Conservation (phyloP, 495 filamentous ascomycete species). For the Penicillium psychrofluorescens region DNA sequence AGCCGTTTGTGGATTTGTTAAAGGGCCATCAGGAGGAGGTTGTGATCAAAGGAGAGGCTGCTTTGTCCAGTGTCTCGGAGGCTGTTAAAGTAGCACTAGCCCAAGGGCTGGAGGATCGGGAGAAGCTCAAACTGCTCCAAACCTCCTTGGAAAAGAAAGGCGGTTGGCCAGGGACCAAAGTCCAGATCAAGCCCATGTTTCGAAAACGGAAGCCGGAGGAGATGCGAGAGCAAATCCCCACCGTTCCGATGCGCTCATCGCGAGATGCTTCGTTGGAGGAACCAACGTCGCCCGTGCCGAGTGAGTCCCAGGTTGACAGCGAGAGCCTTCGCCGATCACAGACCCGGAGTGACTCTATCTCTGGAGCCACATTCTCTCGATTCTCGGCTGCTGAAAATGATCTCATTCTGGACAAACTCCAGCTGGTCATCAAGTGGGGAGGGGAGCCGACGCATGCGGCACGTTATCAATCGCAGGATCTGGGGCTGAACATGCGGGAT, state of each 20-base stretch:
- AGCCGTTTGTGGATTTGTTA: conserved; percentile 88
- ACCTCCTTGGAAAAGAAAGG: conserved; percentile 88
- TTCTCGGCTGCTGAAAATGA: conserved; percentile 86
- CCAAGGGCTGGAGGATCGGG: conserved; percentile 71
- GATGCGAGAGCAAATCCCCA: conserved; percentile 21
- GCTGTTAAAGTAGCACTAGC: conserved; percentile 74
- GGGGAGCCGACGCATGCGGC: conserved; percentile 97
- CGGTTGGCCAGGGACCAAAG: conserved; percentile 90
- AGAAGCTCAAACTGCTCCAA: conserved; percentile 75
- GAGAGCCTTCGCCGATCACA: conserved; percentile 33
- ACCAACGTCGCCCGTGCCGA: conserved; percentile 11
- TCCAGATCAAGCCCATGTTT: conserved; percentile 99
- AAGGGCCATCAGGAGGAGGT: conserved; percentile 96
- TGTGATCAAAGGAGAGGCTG: conserved; percentile 83
- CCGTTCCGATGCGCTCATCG: background rate
- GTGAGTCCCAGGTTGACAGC: conserved; percentile 11
- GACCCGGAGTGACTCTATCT: conserved; percentile 70
- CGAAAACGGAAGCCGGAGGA: conserved; percentile 66
- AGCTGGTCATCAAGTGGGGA: conserved; percentile 98
- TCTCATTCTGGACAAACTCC: conserved; percentile 86
- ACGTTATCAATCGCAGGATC: conserved; percentile 88
- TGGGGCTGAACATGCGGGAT: conserved; percentile 91
- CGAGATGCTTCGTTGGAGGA: conserved; percentile 13
- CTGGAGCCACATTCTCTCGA: conserved; percentile 78
- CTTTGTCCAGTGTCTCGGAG: conserved; percentile 78